Evolutionary conservation across 2,329 filamentous ascomycete genomes (phyloP), one percentile per base, ranked within the genome.

Genomic region (Exserohilum turcica): DNA sequence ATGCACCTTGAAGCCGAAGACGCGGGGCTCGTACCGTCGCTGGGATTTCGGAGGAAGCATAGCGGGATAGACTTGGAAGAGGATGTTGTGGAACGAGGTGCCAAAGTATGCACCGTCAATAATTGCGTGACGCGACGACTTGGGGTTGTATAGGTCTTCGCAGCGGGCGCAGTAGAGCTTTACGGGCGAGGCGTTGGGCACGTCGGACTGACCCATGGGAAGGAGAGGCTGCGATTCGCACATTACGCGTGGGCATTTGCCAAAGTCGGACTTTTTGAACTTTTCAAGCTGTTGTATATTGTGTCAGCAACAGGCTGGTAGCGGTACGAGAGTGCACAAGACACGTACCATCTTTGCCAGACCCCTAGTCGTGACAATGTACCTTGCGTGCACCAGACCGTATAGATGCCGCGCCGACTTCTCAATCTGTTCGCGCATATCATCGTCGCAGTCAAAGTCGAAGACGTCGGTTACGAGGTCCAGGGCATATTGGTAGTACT

Each of bases 71-170:
- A 99, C 94, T 76, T 99, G 94, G 81, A 99, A 97, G 58, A 99
- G 86, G 77, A 99, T 97, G 78, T 97, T 97, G 82, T 97, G 93
- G 82, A 99, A 99, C 2, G 91, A 96, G 42, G 93, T 92, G 65
- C 94, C 94, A 66, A 99, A 99, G 82, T 97, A 99, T 61, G 94
- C 94, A 59, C 94, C 94, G 74, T 99, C 94, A 69, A 99, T 97
- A 54, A 89, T 85, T 44, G 92, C 92, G 77, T 99, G 94, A 24
- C 94, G 91, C 16, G 91, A 93, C 3, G 94, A 97, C 76, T 99
- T 99, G 38, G 94, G 94, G 78, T 97, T 97, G 83, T 99, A 99
- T 54, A 96, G 89, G 75, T 99, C 94, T 81, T 99, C 94, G 81
- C 94, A 99, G 67, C 92, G 91, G 42, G 90, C 87, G 77, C 94